Evolutionary conservation across 2,329 filamentous ascomycete species (phyloP).

Genomic region (Dothiorella sarmentorum): DNA sequence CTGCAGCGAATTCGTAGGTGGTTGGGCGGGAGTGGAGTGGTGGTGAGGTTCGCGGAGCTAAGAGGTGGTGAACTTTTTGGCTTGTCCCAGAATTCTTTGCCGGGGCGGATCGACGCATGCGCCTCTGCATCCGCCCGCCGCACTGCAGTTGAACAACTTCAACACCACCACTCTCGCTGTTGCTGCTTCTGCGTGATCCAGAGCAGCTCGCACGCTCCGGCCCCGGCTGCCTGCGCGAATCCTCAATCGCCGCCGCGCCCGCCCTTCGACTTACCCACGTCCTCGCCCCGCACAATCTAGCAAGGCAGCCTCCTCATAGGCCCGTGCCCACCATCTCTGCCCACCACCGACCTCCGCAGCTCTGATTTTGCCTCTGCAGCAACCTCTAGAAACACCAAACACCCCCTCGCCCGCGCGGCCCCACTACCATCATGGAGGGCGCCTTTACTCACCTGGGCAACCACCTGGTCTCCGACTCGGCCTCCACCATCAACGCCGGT

Average conservation of each 20-base stretch:
- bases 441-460: constrained; percentile 87
- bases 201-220: background rate
- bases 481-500: constrained; percentile 81
- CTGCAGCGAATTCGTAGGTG: background rate
- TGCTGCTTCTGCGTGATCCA: background rate
- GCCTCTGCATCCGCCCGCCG: constrained; percentile 3
- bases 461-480: constrained; percentile 79
- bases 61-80: constrained; percentile 16
- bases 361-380: constrained; percentile 17
- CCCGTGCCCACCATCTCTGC: constrained; percentile 6
- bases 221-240: background rate
- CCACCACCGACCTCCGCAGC: constrained; percentile 17
- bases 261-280: background rate
- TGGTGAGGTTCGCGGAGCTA: background rate
- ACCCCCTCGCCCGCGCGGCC: constrained; percentile 16
- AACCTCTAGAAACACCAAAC: constrained; percentile 10
- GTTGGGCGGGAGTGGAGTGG: background rate
- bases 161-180: background rate
- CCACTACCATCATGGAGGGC: constrained; percentile 63
- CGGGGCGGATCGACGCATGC: constrained; percentile 12
- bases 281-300: background rate
- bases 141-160: background rate
- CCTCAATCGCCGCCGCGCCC: background rate
- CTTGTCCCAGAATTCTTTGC: background rate
- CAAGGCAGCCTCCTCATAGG: background rate